Evolutionary conservation across 305 asterid genomes (phyloP).

Genomic region (Rubia peregrina): DNA sequence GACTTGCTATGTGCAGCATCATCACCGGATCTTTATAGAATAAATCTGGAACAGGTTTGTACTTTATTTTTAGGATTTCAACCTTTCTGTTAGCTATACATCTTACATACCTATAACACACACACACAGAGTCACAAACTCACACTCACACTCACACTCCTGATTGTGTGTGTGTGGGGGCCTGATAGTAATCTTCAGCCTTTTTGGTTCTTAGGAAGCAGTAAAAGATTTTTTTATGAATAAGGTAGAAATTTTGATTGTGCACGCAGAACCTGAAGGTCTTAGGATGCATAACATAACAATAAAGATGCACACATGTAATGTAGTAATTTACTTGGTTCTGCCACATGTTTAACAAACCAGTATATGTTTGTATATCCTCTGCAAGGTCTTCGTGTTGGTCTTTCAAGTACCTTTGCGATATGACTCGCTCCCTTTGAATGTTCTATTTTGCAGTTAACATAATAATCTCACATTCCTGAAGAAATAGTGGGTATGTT

Average conservation of each 20-base stretch:
- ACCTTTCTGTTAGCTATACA: neutral
- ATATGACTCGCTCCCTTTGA: neutral
- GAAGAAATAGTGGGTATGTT: neutral
- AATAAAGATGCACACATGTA: neutral
- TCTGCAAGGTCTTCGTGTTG: neutral
- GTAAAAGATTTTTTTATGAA: neutral
- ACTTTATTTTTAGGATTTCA: neutral
- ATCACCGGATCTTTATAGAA: conserved; percentile 91
- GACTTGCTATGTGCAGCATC: conserved; percentile 95
- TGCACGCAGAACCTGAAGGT: neutral
- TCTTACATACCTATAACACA: neutral
- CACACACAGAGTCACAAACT: no score
- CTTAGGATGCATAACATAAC: neutral
- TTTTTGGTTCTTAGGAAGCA: conserved; percentile 11
- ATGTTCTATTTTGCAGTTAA: neutral
- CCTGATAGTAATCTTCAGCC: neutral
- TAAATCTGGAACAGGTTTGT: conserved; percentile 79
- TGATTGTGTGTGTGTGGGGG: no score
- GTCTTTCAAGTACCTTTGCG: neutral
- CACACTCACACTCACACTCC: no score
- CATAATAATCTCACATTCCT: neutral
- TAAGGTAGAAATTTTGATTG: neutral
- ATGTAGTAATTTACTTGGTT: neutral
- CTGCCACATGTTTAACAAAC: neutral
- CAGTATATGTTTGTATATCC: neutral